Evolutionary conservation across 2,329 filamentous ascomycete species (phyloP), one percentile per base, ranked within the genome.

Genomic region (Epichloe sp.): DNA sequence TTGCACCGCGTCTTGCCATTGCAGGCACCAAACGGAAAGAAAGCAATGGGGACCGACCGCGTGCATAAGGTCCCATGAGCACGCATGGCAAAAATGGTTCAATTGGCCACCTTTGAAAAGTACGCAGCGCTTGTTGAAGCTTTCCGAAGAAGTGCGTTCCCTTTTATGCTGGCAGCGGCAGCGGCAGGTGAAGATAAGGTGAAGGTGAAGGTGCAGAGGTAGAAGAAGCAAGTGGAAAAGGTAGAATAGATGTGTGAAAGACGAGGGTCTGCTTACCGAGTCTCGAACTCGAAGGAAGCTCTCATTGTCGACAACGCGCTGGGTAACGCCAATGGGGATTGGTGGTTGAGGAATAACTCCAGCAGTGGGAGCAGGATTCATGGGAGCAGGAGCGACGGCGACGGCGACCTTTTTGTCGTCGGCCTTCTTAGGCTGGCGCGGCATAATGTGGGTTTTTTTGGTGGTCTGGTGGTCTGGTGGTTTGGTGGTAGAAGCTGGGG

Each of bases 201-300:
- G 21, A 23, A 10, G 40, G 19, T 4, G 6, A 26, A 31, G n/a
- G 34, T 35, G 10, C 15, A 19, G 43, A 43, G 15, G 19, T 14
- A 12, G n/a, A 31, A 12, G n/a, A 31, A 31, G 11, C 26, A 43
- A 41, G 17, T 38, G 38, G 21, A 37, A 19, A 4, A 4, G 15
- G 51, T 49, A 52, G 49, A 36, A 40, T 42, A 47, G 49, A 54
- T 44, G 52, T 40, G 53, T 55, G 49, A 54, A 47, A 17, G 45
- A 17, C 17, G 7, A 51, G 36, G n/a, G 5, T 42, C 50, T 52
- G 71, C 86, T 78, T 82, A 94, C 88, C 65, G 81, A 83, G 65
- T 94, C 88, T 62, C 88, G 80, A 47, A 89, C 88, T 63, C 83
- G 77, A 54, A 87, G 77, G 65, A 91, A 91, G 66, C 87, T 84